Conservation (phyloP, 129 eudicot species). For the Chrysanthemum seticuspe region DNA sequence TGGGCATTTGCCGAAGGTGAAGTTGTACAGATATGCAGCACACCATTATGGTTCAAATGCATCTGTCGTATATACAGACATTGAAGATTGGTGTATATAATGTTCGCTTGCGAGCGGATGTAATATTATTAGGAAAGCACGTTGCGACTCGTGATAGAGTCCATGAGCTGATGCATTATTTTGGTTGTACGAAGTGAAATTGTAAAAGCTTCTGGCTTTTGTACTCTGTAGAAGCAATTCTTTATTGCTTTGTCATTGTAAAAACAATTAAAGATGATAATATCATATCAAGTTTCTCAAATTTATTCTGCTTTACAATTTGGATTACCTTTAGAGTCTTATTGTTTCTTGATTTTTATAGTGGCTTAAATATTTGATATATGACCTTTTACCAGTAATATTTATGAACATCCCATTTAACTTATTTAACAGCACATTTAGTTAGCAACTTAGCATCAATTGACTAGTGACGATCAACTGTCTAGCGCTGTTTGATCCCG, state of each 20-base stretch:
- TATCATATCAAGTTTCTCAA: conserved; percentile 24
- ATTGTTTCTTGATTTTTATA: background rate
- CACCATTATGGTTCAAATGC: conserved; percentile 48
- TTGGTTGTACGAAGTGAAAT: conserved; percentile 19
- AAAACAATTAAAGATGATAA: conserved; percentile 23
- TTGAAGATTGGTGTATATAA: conserved; percentile 42
- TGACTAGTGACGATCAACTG: too few species aligned
- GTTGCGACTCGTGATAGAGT: conserved; percentile 47
- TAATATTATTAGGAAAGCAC: conserved; percentile 30
- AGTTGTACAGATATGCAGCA: conserved; percentile 87
- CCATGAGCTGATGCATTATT: conserved; percentile 36
- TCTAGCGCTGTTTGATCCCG: too few species aligned
- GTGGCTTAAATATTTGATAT: too few species aligned
- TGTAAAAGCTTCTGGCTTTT: conserved; percentile 38
- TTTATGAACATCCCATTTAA: too few species aligned
- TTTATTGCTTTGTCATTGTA: conserved; percentile 28
- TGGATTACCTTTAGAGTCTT: background rate
- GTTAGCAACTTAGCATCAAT: too few species aligned
- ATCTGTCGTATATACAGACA: conserved; percentile 23
- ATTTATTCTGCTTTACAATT: background rate
- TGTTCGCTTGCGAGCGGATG: conserved; percentile 22
- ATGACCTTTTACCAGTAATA: background rate
- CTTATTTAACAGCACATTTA: too few species aligned
- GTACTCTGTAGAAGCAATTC: conserved; percentile 21
- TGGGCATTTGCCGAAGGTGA: conserved; percentile 44